A percentile compares a stretch with the other conserved stretches of the same genome.
These are phyloP conservation scores for Calonectria hawksworthii DNA, from an alignment of 2,329 filamentous ascomycete species.

Conservation along the genomic window DNA sequence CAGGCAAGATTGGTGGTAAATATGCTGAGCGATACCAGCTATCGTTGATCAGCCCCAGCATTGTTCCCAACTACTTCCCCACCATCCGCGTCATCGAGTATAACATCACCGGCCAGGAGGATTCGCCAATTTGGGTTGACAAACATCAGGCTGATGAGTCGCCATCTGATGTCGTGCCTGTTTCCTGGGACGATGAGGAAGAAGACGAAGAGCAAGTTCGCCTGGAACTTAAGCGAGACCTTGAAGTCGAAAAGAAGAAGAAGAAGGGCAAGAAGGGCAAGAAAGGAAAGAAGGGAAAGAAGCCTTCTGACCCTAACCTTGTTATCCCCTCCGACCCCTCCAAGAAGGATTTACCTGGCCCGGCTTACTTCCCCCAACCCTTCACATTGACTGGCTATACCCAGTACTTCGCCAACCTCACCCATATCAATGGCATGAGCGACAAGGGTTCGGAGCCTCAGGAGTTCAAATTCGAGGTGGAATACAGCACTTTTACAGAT, in stretches of 20 bases:
- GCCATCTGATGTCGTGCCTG: slow-evolving; percentile 15
- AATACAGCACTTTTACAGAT: slow-evolving; percentile 89
- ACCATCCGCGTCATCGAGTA: slow-evolving; percentile 93
- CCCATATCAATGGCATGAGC: slow-evolving; percentile 76
- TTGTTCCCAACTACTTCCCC: slow-evolving; percentile 94
- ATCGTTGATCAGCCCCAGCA: slow-evolving; percentile 84
- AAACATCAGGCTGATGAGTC: slow-evolving; percentile 32
- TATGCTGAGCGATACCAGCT: slow-evolving; percentile 90
- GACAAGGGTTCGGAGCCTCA: slow-evolving; percentile 70
- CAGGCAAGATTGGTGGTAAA: slow-evolving; percentile 77
- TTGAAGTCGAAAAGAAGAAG: slow-evolving; percentile 45
- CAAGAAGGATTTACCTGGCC: slow-evolving; percentile 81
- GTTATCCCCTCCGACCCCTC: slow-evolving; percentile 80
- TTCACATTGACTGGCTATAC: slow-evolving; percentile 85
- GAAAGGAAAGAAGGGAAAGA: slow-evolving; percentile 63
- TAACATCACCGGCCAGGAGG: slow-evolving; percentile 85
- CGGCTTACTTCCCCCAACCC: slow-evolving; percentile 89
- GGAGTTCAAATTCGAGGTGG: slow-evolving; percentile 81
- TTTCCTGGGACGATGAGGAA: slow-evolving; percentile 48
- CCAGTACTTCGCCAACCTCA: slow-evolving; percentile 97
- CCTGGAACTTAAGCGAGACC: slow-evolving; percentile 45
- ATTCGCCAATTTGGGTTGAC: slow-evolving; percentile 62
- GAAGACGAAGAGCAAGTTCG: slow-evolving; percentile 37
- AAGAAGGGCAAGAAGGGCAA: slow-evolving; percentile 58
- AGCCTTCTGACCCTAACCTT: slow-evolving; percentile 72